Conservation (phyloP, 306 rosid genomes). For the Hippophae tibetana region DNA sequence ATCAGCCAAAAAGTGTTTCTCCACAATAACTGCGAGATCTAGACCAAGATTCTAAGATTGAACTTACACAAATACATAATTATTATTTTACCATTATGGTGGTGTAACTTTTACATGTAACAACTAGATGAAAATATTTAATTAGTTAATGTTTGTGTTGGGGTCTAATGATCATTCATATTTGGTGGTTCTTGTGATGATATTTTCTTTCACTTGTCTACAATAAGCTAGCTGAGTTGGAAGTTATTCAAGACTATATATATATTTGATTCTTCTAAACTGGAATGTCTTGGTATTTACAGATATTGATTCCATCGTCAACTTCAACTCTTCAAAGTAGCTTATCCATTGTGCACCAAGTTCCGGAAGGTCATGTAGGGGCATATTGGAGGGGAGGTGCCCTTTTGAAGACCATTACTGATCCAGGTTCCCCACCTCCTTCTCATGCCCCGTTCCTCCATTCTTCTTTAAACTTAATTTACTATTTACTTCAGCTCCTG, state of each 20-base stretch:
- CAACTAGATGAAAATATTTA: too few species aligned
- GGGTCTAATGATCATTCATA: too few species aligned
- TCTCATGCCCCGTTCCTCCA: neutral
- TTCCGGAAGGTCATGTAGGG: slow-evolving; percentile 95
- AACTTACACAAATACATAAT: too few species aligned
- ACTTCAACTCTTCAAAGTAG: slow-evolving; percentile 28
- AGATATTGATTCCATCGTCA: slow-evolving; percentile 54
- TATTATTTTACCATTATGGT: too few species aligned
- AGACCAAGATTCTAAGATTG: too few species aligned
- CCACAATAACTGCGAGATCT: too few species aligned
- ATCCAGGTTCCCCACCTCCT: slow-evolving; percentile 46
- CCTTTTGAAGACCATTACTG: slow-evolving; percentile 61
- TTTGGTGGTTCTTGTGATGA: too few species aligned
- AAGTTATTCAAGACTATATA: neutral
- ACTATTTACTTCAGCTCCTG: neutral
- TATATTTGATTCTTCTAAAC: neutral
- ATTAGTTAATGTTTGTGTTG: too few species aligned
- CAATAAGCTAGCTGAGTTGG: too few species aligned
- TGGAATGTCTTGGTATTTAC: slow-evolving; percentile 12
- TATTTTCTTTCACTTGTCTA: too few species aligned
- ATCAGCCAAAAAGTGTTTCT: too few species aligned
- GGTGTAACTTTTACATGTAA: too few species aligned
- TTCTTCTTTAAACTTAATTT: neutral
- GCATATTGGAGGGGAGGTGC: slow-evolving; percentile 98
- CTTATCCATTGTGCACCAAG: slow-evolving; percentile 75